Conservation (phyloP, 768 basidiomycete species). For the Psilocybe sp. region DNA sequence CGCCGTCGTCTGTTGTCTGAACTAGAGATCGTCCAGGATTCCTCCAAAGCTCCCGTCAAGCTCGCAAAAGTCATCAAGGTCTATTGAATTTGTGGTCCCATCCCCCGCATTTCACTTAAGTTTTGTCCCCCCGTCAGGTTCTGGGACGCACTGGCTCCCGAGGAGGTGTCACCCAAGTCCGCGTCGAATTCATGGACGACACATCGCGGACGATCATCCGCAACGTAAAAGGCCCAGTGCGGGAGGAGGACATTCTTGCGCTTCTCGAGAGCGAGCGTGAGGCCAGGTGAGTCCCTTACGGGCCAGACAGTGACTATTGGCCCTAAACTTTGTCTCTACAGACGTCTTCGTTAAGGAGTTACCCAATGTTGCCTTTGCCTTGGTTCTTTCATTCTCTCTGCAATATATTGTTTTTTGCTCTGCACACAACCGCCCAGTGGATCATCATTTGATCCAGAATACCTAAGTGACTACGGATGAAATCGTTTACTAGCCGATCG, state of each 20-base stretch:
- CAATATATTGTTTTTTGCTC: conserved; percentile 25
- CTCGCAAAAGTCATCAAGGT: conserved; percentile 98
- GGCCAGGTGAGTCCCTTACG: conserved; percentile 68
- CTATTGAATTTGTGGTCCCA: conserved; percentile 7
- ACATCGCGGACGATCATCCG: conserved; percentile 94
- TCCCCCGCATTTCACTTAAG: conserved; percentile 4
- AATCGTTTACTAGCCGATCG: conserved; percentile 12
- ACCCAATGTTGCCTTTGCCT: conserved; percentile 8
- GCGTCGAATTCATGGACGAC: conserved; percentile 99
- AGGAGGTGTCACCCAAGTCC: conserved; percentile 98
- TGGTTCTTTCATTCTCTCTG: conserved; percentile 16
- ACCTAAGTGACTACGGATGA: conserved; percentile 12
- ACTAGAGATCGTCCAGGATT: conserved; percentile 49
- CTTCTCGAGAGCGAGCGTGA: conserved; percentile 98
- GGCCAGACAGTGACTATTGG: background rate
- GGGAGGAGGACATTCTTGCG: conserved; percentile 94
- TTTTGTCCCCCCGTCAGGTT: conserved; percentile 53
- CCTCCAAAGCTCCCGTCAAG: conserved; percentile 91
- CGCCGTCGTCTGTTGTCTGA: conserved; percentile 1
- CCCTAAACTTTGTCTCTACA: conserved; percentile 6
- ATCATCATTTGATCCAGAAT: conserved; percentile 7
- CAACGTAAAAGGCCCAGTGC: conserved; percentile 97
- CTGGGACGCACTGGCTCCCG: conserved; percentile 98
- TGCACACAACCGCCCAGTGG: conserved; percentile 3
- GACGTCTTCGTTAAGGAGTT: conserved; percentile 20